These are phyloP conservation scores for Colletotrichum truncatum DNA, from an alignment of 2,329 filamentous ascomycete genomes.

Conservation along the genomic window DNA sequence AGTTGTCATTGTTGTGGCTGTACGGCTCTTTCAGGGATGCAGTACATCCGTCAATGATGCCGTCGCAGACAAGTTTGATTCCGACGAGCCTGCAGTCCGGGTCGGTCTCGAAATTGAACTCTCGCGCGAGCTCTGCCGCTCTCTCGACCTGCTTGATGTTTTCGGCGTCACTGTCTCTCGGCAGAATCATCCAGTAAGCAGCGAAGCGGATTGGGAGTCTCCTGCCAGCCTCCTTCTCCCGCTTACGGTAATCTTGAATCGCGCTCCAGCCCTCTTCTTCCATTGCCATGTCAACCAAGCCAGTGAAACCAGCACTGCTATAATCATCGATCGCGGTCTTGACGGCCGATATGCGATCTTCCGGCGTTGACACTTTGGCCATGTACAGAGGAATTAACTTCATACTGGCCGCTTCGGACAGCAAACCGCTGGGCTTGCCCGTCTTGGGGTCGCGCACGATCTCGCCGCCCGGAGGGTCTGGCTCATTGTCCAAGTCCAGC, in stretches of 20 bases:
- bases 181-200: constrained; percentile 65
- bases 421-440: constrained; percentile 58
- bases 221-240: constrained; percentile 42
- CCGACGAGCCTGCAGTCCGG: constrained; percentile 46
- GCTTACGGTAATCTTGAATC: constrained; percentile 43
- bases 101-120: constrained; percentile 52
- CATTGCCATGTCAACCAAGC: constrained; percentile 68
- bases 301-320: constrained; percentile 60
- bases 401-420: constrained; percentile 58
- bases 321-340: constrained; percentile 57
- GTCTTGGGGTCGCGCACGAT: constrained; percentile 55
- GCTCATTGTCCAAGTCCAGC: constrained; percentile 55
- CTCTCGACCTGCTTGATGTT: constrained; percentile 59
- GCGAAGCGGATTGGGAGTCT: constrained; percentile 57
- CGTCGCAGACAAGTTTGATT: constrained; percentile 68
- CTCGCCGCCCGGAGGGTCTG: constrained; percentile 50
- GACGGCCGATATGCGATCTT: constrained; percentile 57
- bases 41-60: constrained; percentile 66
- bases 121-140: constrained; percentile 55
- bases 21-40: constrained; percentile 64
- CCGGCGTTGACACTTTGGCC: constrained; percentile 54
- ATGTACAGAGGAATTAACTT: constrained; percentile 59
- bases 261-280: constrained; percentile 64
- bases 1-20: constrained; percentile 50
- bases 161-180: constrained; percentile 52